phyloP scores from a whole-genome alignment of 2,329 filamentous ascomycete genomes.

The Didymella keratinophila region DNA sequence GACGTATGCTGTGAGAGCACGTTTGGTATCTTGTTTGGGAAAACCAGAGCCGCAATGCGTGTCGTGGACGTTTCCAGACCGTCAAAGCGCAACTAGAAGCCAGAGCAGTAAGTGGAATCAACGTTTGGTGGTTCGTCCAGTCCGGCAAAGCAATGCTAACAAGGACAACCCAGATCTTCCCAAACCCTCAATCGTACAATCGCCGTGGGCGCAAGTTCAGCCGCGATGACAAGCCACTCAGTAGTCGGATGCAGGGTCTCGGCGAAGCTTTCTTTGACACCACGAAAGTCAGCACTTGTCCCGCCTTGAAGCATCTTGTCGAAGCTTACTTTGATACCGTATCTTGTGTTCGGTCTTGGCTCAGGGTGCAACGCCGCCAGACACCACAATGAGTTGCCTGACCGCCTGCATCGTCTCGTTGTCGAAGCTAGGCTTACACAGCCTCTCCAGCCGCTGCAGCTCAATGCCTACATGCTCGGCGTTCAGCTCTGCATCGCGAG shows the following conservation, averaged over 20 bases:
- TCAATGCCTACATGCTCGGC: conserved; percentile 21
- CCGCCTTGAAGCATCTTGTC: neutral
- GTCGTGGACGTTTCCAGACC: neutral
- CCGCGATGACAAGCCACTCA: neutral
- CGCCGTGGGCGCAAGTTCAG: neutral
- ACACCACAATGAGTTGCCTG: conserved; percentile 15
- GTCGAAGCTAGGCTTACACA: conserved; percentile 25
- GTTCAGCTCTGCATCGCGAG: conserved; percentile 33
- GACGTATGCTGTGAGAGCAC: neutral
- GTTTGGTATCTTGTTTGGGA: neutral
- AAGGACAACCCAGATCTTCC: neutral
- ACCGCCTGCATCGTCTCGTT: conserved; percentile 22
- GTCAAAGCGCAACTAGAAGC: neutral
- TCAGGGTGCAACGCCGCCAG: neutral
- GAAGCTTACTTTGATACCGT: neutral
- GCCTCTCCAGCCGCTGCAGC: conserved; percentile 19
- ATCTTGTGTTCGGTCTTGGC: neutral
- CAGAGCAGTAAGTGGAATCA: neutral
- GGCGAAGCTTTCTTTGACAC: neutral
- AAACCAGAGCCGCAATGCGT: neutral
- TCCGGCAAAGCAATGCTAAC: neutral
- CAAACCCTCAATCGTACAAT: neutral
- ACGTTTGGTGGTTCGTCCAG: neutral
- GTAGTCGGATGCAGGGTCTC: neutral
- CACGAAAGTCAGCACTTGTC: neutral